phyloP scores from a whole-genome alignment of 495 filamentous ascomycete genomes.

The Penicillium arizonense region DNA sequence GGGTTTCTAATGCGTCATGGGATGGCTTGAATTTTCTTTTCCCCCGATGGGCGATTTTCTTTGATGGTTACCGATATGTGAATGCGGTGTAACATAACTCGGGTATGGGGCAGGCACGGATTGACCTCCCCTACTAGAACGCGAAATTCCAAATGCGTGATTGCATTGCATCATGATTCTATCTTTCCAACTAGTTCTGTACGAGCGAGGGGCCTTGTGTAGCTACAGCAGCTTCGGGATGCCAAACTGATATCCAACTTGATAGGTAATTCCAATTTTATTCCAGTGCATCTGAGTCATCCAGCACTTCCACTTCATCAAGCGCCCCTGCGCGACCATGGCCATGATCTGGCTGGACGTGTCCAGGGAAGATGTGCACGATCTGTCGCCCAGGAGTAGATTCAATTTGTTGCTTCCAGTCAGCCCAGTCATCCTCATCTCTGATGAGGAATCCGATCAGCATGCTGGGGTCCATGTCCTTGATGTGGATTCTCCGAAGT shows the following conservation, averaged over 20 bases:
- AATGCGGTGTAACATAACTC: constrained; percentile 74
- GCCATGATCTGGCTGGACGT: constrained; percentile 58
- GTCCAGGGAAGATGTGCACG: constrained; percentile 65
- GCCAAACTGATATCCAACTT: background rate
- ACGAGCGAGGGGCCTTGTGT: background rate
- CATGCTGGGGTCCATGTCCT: constrained; percentile 99
- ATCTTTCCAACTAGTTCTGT: constrained; percentile 12
- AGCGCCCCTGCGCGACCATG: constrained; percentile 68
- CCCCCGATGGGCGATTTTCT: constrained; percentile 65
- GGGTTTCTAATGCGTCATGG: constrained; percentile 88
- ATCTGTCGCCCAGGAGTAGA: constrained; percentile 77
- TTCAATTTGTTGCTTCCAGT: constrained; percentile 70
- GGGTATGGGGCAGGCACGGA: constrained; percentile 42
- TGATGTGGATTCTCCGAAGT: constrained; percentile 74
- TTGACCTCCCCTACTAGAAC: constrained; percentile 39
- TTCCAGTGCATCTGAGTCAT: constrained; percentile 60
- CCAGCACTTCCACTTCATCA: constrained; percentile 85
- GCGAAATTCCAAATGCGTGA: constrained; percentile 54
- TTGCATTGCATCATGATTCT: constrained; percentile 40
- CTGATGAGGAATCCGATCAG: constrained; percentile 91
- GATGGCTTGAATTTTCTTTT: constrained; percentile 68
- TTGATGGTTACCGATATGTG: constrained; percentile 66
- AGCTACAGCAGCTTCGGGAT: no score
- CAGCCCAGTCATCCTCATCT: constrained; percentile 77
- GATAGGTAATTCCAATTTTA: constrained; percentile 7